These are phyloP conservation scores for Fusarium pilosicola DNA, from an alignment of 2,329 filamentous ascomycete genomes.

Conservation along the genomic window DNA sequence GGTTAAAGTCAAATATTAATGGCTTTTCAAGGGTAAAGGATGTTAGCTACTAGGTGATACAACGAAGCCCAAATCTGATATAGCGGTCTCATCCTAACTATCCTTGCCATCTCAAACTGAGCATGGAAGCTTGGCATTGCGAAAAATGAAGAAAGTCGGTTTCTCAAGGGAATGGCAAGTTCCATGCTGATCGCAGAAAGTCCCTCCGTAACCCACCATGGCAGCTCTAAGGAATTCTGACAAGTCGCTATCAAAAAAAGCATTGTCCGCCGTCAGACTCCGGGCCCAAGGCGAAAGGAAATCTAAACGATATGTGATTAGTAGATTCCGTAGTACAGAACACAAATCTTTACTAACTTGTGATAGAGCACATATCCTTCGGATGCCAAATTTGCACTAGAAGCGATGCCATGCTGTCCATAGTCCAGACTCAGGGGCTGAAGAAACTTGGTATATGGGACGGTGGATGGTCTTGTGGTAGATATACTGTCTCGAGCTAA, in stretches of 20 bases:
- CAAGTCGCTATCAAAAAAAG: no score
- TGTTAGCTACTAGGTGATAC: not conserved
- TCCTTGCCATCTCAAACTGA: not conserved
- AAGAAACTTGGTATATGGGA: not conserved
- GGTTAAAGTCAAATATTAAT: rapidly evolving
- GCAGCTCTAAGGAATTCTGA: not conserved
- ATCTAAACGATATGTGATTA: not conserved
- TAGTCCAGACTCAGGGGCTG: not conserved
- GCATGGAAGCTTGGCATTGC: rapidly evolving
- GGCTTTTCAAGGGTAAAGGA: no score
- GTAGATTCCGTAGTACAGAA: not conserved
- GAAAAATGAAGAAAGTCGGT: not conserved
- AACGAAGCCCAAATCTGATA: not conserved
- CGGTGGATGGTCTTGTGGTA: not conserved
- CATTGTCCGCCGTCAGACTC: rapidly evolving
- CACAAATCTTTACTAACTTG: not conserved
- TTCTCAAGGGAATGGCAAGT: not conserved
- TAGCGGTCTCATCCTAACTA: not conserved
- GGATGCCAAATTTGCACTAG: not conserved
- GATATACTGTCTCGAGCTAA: rapidly evolving
- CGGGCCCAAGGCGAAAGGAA: not conserved
- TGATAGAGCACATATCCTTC: no score
- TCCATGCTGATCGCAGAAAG: not conserved
- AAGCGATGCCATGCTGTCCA: not conserved
- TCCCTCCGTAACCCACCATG: not conserved